Base-by-base conservation (phyloP, 441 rosid genomes). In the Brassica hybrid region DNA sequence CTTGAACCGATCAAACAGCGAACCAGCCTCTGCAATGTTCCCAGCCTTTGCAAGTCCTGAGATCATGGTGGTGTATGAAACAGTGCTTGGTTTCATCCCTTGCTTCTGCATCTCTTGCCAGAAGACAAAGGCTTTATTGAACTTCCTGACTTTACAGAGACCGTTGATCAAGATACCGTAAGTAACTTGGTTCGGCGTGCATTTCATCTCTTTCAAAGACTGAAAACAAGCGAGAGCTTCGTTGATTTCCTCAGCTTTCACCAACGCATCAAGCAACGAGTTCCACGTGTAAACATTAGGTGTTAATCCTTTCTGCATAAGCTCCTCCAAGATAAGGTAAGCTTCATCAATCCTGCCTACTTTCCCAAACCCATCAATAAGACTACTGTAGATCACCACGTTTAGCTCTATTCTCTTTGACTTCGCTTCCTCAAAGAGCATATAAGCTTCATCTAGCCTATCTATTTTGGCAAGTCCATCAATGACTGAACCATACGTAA, bases 101-200 rank as follows among this genome's bases (percentile, higher is more conserved):
- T 84, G 88, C 80, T 89, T 91, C 81, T 82, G 91, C 97, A 95
- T 93, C 89, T 95, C 98, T 88, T 95, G 99, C 99, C 98, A 95
- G 82, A 85, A 88, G 18, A 91, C 99, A 80, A 93, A 90, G 71
- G 98, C 99, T 86, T 95, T 95, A 83, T 89, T 93, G 80, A 91
- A 95, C 80, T 95, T 95, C 81, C 96, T 85, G 65, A 90, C 81
- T 71, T 74, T 87, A 79, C 99, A 90, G 56, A 95, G 99, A 77
- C 98, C 99, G 21, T 92, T 88, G 62, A 95, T 91, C 61, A 93
- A 79, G 76, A 93, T 93, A 80, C 94, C 82, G 56, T 86, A 95
- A 21, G 99, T 93, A 71, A 90, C 71, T 16, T 84, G 85, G 88
- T 91, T 91, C n/a, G 95, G 95, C 57, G 81, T 38, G 72, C 94